These are phyloP conservation scores for Bonia amplexicaulis DNA, from an alignment of 176 grass and related monocot genomes.

Conservation along the genomic window DNA sequence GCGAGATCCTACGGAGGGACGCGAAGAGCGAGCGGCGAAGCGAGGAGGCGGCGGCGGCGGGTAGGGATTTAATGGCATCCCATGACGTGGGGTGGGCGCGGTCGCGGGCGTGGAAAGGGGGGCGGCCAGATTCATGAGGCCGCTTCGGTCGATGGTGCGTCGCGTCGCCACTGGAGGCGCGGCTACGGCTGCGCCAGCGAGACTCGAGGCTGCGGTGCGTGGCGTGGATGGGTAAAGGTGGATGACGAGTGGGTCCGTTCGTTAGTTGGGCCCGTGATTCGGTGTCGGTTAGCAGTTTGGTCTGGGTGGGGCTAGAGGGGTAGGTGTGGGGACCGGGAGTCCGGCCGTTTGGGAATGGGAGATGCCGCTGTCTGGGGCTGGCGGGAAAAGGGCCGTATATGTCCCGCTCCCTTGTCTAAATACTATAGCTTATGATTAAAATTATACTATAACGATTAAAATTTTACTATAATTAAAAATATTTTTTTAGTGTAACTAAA, in stretches of 20 bases:
- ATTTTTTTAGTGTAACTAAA: no score
- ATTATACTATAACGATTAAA: no score
- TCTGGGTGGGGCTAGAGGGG: neutral
- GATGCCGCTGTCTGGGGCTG: no score
- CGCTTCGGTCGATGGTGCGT: neutral
- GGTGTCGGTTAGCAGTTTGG: no score
- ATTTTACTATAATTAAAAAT: no score
- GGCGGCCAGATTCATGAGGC: slow-evolving; percentile 50
- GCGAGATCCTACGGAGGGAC: slow-evolving; percentile 25
- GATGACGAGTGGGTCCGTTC: neutral
- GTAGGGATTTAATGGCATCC: slow-evolving; percentile 46
- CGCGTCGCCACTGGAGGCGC: slow-evolving; percentile 1
- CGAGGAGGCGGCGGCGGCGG: neutral
- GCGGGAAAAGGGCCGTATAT: no score
- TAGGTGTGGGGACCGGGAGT: neutral
- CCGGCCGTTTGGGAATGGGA: neutral
- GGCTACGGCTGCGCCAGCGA: neutral
- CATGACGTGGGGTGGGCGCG: slow-evolving; percentile 4
- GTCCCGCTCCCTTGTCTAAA: no score
- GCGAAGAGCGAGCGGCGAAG: slow-evolving; percentile 40
- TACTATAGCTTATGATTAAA: no score
- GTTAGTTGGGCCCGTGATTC: neutral
- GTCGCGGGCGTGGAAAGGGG: neutral
- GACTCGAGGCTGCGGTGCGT: neutral
- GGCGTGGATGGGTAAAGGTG: neutral